Conservation (phyloP, 768 basidiomycete species). For the Pleurotus sapidus region DNA sequence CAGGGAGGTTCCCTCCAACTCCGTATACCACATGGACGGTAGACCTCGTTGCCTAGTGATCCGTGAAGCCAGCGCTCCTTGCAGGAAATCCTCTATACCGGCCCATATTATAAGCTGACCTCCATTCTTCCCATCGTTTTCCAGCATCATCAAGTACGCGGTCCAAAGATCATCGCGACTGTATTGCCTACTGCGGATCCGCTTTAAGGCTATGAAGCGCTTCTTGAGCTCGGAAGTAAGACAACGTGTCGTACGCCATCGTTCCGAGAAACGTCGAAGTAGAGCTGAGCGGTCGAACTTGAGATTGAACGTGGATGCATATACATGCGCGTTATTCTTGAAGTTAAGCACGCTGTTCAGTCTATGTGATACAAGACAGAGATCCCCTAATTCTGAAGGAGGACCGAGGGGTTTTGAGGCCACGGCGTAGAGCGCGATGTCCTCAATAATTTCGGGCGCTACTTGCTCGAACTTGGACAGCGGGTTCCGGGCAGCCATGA, state of each 20-base stretch:
- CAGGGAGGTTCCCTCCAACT: conserved; percentile 35
- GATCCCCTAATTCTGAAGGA: conserved; percentile 32
- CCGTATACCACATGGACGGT: conserved; percentile 19
- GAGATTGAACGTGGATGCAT: conserved; percentile 39
- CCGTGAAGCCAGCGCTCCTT: conserved; percentile 16
- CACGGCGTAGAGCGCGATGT: conserved; percentile 38
- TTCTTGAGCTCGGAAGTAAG: conserved; percentile 41
- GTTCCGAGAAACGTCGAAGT: conserved; percentile 31
- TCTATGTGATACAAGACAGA: conserved; percentile 35
- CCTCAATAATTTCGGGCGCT: conserved; percentile 31
- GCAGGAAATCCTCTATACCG: neutral
- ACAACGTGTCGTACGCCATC: conserved; percentile 33
- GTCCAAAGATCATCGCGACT: conserved; percentile 48
- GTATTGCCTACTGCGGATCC: conserved; percentile 30
- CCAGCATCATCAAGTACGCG: conserved; percentile 48
- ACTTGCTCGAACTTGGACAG: conserved; percentile 17
- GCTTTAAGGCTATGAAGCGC: conserved; percentile 36
- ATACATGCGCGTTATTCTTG: conserved; percentile 33
- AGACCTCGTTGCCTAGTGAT: conserved; percentile 4
- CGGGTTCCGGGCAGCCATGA: conserved; percentile 12
- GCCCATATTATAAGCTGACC: conserved; percentile 42
- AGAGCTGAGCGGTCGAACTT: conserved; percentile 44
- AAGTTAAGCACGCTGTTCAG: conserved; percentile 33
- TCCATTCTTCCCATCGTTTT: conserved; percentile 47
- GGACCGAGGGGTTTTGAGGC: conserved; percentile 39